Percentiles rank a stretch among this genome's conserved stretches.
Conservation (phyloP, 106 monocot genomes). For the Gastrodia elata region DNA sequence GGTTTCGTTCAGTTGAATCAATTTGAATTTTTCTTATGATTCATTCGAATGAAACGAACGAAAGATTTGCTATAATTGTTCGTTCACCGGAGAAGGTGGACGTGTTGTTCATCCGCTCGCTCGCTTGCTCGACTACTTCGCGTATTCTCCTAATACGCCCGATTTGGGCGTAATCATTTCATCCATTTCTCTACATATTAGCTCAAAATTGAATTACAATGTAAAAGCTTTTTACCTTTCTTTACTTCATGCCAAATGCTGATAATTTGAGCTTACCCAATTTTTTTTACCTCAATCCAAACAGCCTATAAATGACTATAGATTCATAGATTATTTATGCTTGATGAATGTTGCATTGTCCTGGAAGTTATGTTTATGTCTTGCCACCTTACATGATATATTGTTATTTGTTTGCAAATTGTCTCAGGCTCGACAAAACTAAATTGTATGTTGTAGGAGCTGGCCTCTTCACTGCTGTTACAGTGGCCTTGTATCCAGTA, state of each 20-base stretch:
- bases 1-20: no score
- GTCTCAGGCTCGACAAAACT: slow-evolving; percentile 88
- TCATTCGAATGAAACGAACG: no score
- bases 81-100: no score
- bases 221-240: not conserved
- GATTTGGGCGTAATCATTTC: no score
- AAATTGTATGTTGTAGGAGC: slow-evolving; percentile 90
- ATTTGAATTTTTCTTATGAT: no score
- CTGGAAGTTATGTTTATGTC: not conserved
- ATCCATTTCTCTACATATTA: not conserved
- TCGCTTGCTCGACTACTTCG: no score
- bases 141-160: no score
- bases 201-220: not conserved
- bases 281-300: not conserved
- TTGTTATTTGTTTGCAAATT: not conserved
- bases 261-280: not conserved
- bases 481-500: slow-evolving; percentile 80
- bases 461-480: slow-evolving; percentile 84
- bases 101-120: no score
- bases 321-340: not conserved
- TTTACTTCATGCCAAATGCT: not conserved
- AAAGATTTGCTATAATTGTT: no score
- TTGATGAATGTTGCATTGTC: not conserved
- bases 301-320: not conserved
- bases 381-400: not conserved